Percentiles rank a stretch among this genome's conserved stretches.
Conservation (phyloP, 2,329 filamentous ascomycete genomes). For the Trichophyton verrucosum region DNA sequence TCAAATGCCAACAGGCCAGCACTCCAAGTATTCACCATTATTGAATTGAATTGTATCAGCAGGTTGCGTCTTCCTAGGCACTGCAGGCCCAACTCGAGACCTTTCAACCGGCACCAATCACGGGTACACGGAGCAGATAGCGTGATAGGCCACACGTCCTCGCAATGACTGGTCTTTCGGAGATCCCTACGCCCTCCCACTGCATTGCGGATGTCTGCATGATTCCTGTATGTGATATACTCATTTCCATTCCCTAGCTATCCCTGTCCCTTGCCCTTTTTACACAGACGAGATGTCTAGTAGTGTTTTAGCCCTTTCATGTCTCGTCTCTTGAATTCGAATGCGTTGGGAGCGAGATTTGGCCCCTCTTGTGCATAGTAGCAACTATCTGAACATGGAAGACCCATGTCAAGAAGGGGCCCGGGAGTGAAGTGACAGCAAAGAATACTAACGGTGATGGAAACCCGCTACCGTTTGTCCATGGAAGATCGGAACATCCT, state of each 20-base stretch:
- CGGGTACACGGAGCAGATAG: neutral
- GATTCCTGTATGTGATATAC: slow-evolving; percentile 51
- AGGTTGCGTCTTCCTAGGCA: neutral
- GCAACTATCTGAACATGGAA: neutral
- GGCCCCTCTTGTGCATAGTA: neutral
- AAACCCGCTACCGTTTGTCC: neutral
- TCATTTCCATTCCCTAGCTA: neutral
- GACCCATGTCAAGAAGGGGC: neutral
- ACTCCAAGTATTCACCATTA: neutral
- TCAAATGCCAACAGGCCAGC: neutral
- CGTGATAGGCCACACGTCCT: neutral
- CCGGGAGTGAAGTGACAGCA: neutral
- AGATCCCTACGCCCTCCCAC: slow-evolving; percentile 49
- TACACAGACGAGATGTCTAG: neutral
- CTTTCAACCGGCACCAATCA: neutral
- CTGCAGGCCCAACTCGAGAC: neutral
- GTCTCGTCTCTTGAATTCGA: neutral
- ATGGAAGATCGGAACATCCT: slow-evolving; percentile 63
- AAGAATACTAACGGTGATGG: neutral
- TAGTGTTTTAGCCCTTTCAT: neutral
- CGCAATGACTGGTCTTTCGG: neutral
- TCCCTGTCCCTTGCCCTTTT: neutral
- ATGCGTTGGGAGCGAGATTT: neutral
- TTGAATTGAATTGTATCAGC: neutral
- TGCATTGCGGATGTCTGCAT: slow-evolving; percentile 89